Conservation (phyloP, 1,284 basidiomycete genomes). For the Sanghuangporus sanghuang region DNA sequence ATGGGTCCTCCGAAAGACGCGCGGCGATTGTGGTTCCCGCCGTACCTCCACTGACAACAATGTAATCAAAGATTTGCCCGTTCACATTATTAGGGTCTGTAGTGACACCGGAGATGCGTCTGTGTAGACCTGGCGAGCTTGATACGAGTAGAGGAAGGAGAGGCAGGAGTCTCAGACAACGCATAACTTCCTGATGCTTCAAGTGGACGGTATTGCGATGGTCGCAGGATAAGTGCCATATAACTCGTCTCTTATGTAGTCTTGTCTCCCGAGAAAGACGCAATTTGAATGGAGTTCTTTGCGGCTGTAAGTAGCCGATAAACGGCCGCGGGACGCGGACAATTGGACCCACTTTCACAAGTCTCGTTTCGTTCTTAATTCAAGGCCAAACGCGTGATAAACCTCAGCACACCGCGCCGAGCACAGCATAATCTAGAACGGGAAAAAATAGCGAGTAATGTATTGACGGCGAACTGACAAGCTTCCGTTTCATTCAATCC, state of each 20-base stretch:
- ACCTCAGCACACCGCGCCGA: too few relatives aligned
- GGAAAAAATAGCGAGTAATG: too few relatives aligned
- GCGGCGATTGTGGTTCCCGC: constrained; percentile 58
- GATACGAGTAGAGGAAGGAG: constrained; percentile 1
- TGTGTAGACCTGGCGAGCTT: constrained; percentile 6
- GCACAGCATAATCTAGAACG: too few relatives aligned
- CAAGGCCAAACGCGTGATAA: too few relatives aligned
- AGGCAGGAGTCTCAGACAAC: neutral
- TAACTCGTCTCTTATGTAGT: neutral
- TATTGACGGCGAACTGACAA: too few relatives aligned
- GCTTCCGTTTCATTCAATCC: too few relatives aligned
- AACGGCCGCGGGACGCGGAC: neutral
- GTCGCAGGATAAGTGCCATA: neutral
- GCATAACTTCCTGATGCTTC: neutral
- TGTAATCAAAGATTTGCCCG: constrained; percentile 53
- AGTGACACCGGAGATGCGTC: constrained; percentile 10
- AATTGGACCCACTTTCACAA: neutral
- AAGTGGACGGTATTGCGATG: neutral
- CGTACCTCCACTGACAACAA: constrained; percentile 61
- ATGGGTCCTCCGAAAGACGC: constrained; percentile 52
- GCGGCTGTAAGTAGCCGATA: neutral
- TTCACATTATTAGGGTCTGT: constrained; percentile 5
- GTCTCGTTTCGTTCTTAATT: too few relatives aligned
- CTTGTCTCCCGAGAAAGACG: neutral
- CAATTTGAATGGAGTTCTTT: neutral